Percentiles rank a stretch among this genome's conserved stretches.
Conservation (phyloP, 495 filamentous ascomycete species). For the Tetracladium setigerum region DNA sequence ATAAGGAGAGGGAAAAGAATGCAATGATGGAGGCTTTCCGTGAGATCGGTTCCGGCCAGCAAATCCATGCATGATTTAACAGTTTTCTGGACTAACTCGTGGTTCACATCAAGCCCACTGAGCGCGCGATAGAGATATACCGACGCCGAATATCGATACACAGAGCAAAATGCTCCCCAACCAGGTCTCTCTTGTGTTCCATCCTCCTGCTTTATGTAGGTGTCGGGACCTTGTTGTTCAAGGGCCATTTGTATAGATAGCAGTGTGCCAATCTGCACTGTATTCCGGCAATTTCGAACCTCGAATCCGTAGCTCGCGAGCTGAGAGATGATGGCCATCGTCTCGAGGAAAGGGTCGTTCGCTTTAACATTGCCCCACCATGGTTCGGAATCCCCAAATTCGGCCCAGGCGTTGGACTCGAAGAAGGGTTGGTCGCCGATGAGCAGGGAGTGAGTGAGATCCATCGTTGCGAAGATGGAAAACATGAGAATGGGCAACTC, state of each 20-base stretch:
- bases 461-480: conserved; percentile 32
- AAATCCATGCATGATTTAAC: conserved; percentile 15
- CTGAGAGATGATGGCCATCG: conserved; percentile 18
- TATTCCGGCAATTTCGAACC: conserved; percentile 9
- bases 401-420: conserved; percentile 11
- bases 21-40: conserved; percentile 19
- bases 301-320: conserved; percentile 13
- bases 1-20: conserved; percentile 20
- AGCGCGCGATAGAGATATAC: conserved; percentile 20
- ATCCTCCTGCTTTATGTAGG: background rate
- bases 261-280: conserved; percentile 11
- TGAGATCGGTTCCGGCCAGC: conserved; percentile 12
- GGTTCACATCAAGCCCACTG: conserved; percentile 15
- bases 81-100: conserved; percentile 15
- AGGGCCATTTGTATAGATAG: conserved; percentile 15
- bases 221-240: conserved; percentile 8
- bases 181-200: background rate
- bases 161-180: conserved; percentile 17
- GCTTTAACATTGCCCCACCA: conserved; percentile 19
- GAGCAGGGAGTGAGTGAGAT: conserved; percentile 26
- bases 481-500: conserved; percentile 29
- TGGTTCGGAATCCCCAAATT: conserved; percentile 13
- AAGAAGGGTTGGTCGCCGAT: conserved; percentile 21
- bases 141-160: conserved; percentile 17
- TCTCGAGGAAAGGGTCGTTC: conserved; percentile 18